Conservation (phyloP, 2,329 filamentous ascomycete species). For the Cordyceps pruinosa region DNA sequence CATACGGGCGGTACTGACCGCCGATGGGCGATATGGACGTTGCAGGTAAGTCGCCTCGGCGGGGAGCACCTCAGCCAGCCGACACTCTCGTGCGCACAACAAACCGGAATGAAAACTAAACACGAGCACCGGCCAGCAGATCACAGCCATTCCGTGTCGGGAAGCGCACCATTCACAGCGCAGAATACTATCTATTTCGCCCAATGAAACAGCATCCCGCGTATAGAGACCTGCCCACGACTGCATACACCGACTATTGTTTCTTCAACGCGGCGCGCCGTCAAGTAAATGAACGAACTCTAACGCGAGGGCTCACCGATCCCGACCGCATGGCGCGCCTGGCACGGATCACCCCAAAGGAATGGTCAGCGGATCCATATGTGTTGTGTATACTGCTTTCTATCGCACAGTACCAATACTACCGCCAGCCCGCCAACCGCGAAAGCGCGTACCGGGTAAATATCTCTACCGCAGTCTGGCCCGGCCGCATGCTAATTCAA, state of each 20-base stretch:
- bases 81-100: no score
- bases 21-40: no score
- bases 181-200: not conserved
- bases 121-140: not conserved
- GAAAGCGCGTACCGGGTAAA: no score
- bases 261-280: not conserved
- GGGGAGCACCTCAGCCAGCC: no score
- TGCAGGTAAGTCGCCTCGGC: no score
- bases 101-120: not conserved
- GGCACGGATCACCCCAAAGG: not conserved
- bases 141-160: not conserved
- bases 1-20: no score
- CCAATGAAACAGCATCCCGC: not conserved
- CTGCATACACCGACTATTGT: not conserved
- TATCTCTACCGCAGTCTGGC: no score
- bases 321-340: not conserved
- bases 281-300: not conserved
- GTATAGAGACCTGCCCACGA: not conserved
- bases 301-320: not conserved
- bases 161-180: not conserved
- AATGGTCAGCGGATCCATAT: not conserved
- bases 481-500: no score
- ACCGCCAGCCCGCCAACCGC: no score
- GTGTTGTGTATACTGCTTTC: not conserved
- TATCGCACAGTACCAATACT: no score